Evolutionary conservation across 768 basidiomycete genomes (phyloP).

Genomic region (Phaeolepiota aurea): DNA sequence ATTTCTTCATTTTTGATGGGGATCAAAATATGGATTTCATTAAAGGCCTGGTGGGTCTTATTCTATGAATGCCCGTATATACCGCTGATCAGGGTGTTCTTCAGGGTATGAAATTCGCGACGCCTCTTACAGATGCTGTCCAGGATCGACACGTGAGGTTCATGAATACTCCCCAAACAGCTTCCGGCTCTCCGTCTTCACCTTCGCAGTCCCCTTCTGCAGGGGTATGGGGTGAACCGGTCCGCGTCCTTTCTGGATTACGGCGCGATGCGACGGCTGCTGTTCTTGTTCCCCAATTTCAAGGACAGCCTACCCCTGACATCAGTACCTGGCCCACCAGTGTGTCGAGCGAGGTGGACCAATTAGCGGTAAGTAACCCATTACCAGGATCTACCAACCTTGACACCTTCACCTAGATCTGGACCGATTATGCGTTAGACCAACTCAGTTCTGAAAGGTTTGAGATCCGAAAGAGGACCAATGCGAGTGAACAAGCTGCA

Average conservation of each 20-base stretch:
- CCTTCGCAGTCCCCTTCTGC: background rate
- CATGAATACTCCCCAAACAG: constrained; percentile 10
- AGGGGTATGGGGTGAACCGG: constrained; percentile 28
- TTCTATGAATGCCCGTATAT: background rate
- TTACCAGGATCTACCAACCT: background rate
- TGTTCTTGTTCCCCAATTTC: constrained; percentile 26
- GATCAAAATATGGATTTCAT: constrained; percentile 30
- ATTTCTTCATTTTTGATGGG: constrained; percentile 30
- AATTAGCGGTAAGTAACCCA: constrained; percentile 16
- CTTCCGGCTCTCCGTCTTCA: background rate
- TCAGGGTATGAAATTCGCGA: constrained; percentile 21
- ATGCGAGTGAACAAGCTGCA: constrained; percentile 16
- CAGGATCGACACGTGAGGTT: constrained; percentile 28
- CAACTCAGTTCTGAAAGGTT: constrained; percentile 23
- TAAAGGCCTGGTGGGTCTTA: constrained; percentile 20
- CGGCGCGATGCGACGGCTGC: constrained; percentile 28
- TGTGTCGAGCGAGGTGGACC: constrained; percentile 20
- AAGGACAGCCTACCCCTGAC: constrained; percentile 22
- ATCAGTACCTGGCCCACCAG: constrained; percentile 26
- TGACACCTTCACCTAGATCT: constrained; percentile 8
- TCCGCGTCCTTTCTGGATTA: constrained; percentile 26
- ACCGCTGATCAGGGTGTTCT: background rate
- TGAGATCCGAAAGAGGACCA: constrained; percentile 21
- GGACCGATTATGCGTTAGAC: constrained; percentile 27
- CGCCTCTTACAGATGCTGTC: constrained; percentile 23